Evolutionary conservation across 768 basidiomycete species (phyloP).

Genomic region (Trametes punicea): DNA sequence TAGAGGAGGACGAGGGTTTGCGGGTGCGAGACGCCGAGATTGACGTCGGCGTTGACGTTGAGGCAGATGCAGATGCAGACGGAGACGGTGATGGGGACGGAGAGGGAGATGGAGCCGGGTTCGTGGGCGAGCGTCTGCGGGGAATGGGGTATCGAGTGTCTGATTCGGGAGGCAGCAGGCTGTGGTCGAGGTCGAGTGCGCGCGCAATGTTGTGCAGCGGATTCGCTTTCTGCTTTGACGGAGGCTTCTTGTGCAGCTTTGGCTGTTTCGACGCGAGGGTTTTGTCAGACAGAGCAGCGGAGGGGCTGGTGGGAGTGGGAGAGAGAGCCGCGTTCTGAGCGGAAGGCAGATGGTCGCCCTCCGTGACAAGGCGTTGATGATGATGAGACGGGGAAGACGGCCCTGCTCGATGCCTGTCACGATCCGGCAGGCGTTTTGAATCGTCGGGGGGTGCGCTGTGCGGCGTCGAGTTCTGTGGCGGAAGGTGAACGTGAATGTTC

Average conservation of each 20-base stretch:
- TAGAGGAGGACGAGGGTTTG: background rate
- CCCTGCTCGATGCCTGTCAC: background rate
- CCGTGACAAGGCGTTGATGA: background rate
- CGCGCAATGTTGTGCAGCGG: constrained; percentile 2
- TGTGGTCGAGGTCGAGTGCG: constrained; percentile 16
- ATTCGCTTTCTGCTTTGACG: background rate
- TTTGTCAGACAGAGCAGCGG: background rate
- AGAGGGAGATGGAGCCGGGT: background rate
- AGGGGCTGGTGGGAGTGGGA: background rate
- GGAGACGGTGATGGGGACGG: background rate
- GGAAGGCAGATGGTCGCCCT: background rate
- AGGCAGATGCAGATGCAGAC: background rate
- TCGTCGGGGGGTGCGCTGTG: too few species aligned
- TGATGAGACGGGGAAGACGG: background rate
- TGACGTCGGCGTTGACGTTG: background rate
- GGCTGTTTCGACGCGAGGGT: background rate
- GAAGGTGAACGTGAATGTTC: too few species aligned
- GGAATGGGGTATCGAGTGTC: constrained; percentile 18
- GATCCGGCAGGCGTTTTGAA: background rate
- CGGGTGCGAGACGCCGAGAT: background rate
- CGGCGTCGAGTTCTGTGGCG: too few species aligned
- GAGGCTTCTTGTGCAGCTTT: background rate
- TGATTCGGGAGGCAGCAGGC: constrained; percentile 12
- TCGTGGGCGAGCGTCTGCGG: constrained; percentile 14
- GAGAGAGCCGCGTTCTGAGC: background rate